phyloP scores from a whole-genome alignment of 2,329 filamentous ascomycete species.

The Penicillium vulpinum region DNA sequence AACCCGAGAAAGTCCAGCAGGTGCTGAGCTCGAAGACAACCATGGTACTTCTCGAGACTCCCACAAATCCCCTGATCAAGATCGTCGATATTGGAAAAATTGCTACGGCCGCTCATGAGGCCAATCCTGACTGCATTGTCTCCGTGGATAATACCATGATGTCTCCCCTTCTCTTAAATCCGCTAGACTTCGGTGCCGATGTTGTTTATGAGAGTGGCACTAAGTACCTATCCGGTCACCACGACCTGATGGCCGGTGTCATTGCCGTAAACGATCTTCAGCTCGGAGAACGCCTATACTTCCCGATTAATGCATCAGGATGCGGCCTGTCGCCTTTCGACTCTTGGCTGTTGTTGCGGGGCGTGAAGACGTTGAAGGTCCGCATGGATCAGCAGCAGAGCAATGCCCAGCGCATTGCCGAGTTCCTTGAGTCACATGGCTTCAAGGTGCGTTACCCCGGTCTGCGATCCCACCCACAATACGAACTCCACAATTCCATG shows the following conservation, averaged over 20 bases:
- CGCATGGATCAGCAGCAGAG: constrained; percentile 98
- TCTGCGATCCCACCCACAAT: constrained; percentile 91
- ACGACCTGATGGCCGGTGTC: constrained; percentile 98
- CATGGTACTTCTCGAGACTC: constrained; percentile 94
- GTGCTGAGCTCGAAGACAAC: constrained; percentile 78
- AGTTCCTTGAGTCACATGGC: constrained; percentile 85
- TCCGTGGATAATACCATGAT: constrained; percentile 99
- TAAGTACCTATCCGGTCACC: constrained; percentile 95
- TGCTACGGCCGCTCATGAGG: constrained; percentile 71
- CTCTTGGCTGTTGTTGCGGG: constrained; percentile 90
- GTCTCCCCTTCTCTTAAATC: constrained; percentile 89
- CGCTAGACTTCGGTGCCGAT: constrained; percentile 89
- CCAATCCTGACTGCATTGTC: constrained; percentile 76
- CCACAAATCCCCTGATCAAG: constrained; percentile 97
- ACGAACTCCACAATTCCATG: constrained; percentile 94
- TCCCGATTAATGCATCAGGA: constrained; percentile 94
- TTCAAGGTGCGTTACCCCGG: constrained; percentile 96
- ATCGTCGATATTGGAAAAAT: constrained; percentile 89
- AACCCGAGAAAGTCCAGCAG: constrained; percentile 66
- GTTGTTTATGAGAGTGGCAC: constrained; percentile 97
- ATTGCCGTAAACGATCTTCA: constrained; percentile 82
- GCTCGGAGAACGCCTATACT: constrained; percentile 87
- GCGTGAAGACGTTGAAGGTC: constrained; percentile 93
- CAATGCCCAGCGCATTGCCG: constrained; percentile 86
- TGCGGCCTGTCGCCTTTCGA: constrained; percentile 95